Evolutionary conservation across 2,329 filamentous ascomycete genomes (phyloP).

Genomic region (Ophiocordyceps camponoti-leonardi): DNA sequence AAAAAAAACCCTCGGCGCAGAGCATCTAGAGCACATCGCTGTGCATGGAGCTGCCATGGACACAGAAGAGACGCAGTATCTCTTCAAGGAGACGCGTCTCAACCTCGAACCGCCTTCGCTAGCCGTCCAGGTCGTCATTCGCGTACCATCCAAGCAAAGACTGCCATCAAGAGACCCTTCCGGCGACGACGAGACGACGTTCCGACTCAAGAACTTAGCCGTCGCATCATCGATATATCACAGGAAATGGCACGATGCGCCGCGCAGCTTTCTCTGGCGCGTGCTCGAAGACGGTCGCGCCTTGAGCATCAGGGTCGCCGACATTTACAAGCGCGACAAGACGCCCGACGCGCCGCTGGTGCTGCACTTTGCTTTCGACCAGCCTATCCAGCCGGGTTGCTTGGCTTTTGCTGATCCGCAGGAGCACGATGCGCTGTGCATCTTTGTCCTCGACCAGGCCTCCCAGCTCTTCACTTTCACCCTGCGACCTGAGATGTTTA

Average conservation of each 20-base stretch:
- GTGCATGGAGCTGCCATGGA: slow-evolving; percentile 53
- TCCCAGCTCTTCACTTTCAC: slow-evolving; percentile 70
- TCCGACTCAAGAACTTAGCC: slow-evolving; percentile 57
- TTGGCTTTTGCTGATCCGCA: slow-evolving; percentile 67
- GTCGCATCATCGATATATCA: slow-evolving; percentile 72
- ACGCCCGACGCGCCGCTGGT: slow-evolving; percentile 56
- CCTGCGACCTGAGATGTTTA: slow-evolving; percentile 70
- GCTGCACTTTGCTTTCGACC: slow-evolving; percentile 61
- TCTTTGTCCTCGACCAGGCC: slow-evolving; percentile 65
- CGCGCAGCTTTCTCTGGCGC: slow-evolving; percentile 81
- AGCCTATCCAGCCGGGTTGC: slow-evolving; percentile 57
- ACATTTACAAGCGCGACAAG: slow-evolving; percentile 53
- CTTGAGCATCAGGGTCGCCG: slow-evolving; percentile 68
- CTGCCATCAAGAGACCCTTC: slow-evolving; percentile 10
- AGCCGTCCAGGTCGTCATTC: slow-evolving; percentile 53
- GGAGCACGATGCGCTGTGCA: slow-evolving; percentile 59
- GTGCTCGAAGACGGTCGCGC: slow-evolving; percentile 64
- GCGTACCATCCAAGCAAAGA: slow-evolving; percentile 39
- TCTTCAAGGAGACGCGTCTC: slow-evolving; percentile 77
- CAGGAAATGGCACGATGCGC: slow-evolving; percentile 55
- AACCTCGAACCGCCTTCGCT: slow-evolving; percentile 59
- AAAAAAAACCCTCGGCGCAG: slow-evolving; percentile 3
- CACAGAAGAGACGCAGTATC: slow-evolving; percentile 40
- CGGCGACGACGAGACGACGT: slow-evolving; percentile 54
- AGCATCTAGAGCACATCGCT: slow-evolving; percentile 8